Base-by-base conservation (phyloP, 2,329 filamentous ascomycete species). In the Cladosporium sp. region DNA sequence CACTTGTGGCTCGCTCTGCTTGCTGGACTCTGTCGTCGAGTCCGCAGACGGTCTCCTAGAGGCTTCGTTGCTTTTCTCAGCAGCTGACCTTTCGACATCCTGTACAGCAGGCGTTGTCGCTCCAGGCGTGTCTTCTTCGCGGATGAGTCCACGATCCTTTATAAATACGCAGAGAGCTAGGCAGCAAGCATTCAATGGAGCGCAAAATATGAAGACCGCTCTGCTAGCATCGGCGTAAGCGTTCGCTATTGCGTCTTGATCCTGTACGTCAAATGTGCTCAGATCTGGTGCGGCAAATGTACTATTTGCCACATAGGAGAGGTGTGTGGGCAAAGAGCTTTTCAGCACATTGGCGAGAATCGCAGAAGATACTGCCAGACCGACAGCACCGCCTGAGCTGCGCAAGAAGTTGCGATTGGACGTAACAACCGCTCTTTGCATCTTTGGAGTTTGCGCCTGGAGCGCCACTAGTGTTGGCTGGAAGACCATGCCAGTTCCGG, bases 321-420 rank as follows among this genome's bases (percentile, higher is more conserved):
- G 68, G n/a, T 70, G 65, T 2, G 58, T 48, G 1, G 77, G 75
- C 4, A 80, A 66, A n/a, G 73, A 70, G 20, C 64, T 62, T 25
- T 68, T 64, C 12, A 72, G 60, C 0, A 69, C 64, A 35, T 66
- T 73, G 9, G 62, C 51, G 13, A 80, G 69, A 1, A 85, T 1
- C 81, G 82, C 84, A 90, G 89, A 59, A 80, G 75, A 68, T 91
- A 91, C 73, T 90, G 85, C 74, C 92, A 91, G 32, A 0, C 80
- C 82, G 8, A 85, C 71, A 0, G 82, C 83, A 0, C 87, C 75
- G 0, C 84, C 83, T 91, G 80, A 47, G 90, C 87, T 19, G 87
- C 84, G 22, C 89, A 89, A 35, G 91, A 77, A 1, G 90, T 87
- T 54, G 90, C 81, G 0, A 84, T 85, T 19, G 86, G 80, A 2